Evolutionary conservation across 345 rosid genomes (phyloP).

Genomic region (Lepidium africanum): DNA sequence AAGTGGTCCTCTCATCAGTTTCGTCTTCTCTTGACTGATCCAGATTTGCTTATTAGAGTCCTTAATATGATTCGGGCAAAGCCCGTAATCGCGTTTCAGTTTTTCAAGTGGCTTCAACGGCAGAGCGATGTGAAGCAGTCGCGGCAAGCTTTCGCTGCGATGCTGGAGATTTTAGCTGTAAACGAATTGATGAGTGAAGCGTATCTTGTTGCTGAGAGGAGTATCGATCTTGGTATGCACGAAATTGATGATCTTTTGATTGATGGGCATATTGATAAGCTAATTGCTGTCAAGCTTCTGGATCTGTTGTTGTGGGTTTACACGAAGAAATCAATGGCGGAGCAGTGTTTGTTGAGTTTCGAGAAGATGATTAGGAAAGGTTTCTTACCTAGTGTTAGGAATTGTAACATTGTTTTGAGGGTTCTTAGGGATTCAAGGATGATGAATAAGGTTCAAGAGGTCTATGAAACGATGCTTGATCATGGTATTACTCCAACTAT

Average conservation of each 20-base stretch:
- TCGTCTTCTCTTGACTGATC: slow-evolving; percentile 34
- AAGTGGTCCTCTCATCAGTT: slow-evolving; percentile 44
- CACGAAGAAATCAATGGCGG: slow-evolving; percentile 43
- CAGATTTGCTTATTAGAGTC: slow-evolving; percentile 45
- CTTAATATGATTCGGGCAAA: slow-evolving; percentile 36
- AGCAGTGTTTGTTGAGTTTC: slow-evolving; percentile 42
- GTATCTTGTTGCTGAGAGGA: slow-evolving; percentile 45
- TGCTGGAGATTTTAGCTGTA: slow-evolving; percentile 56
- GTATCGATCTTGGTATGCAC: slow-evolving; percentile 36
- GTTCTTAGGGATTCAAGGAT: slow-evolving; percentile 43
- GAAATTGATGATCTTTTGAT: slow-evolving; percentile 51
- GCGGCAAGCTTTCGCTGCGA: slow-evolving; percentile 27
- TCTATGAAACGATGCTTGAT: slow-evolving; percentile 42
- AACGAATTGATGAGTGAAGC: slow-evolving; percentile 41
- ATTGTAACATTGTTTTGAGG: slow-evolving; percentile 57
- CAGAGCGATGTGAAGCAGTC: slow-evolving; percentile 46
- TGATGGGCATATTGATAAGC: slow-evolving; percentile 19
- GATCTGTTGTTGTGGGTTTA: slow-evolving; percentile 55
- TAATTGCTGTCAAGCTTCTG: slow-evolving; percentile 35
- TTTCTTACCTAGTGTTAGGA: slow-evolving; percentile 51
- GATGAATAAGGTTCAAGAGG: slow-evolving; percentile 27
- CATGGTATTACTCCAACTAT: slow-evolving; percentile 46
- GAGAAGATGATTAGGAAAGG: slow-evolving; percentile 49
- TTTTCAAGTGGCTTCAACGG: slow-evolving; percentile 50
- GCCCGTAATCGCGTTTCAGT: slow-evolving; percentile 47